Evolutionary conservation across 352 stramenopile species (phyloP).

Genomic region (Pythium phragmiticola): DNA sequence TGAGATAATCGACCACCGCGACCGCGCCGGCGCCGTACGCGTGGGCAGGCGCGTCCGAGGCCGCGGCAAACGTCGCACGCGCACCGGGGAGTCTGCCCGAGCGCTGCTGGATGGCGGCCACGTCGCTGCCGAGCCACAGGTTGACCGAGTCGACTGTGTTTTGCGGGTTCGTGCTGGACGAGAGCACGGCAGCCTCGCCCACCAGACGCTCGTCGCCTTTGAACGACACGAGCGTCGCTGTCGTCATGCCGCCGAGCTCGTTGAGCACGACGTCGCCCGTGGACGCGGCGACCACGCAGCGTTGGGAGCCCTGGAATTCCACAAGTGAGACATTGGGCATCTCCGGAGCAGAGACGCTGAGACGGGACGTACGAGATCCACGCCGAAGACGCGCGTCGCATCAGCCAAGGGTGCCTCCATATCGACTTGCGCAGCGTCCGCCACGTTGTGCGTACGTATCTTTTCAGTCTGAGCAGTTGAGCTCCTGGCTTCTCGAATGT

Average conservation of each 20-base stretch:
- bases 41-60: conserved; percentile 19
- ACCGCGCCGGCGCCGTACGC: conserved; percentile 28
- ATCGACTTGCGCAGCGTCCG: conserved; percentile 4
- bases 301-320: conserved; percentile 57
- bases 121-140: conserved; percentile 58
- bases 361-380: conserved; percentile 69
- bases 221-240: conserved; percentile 85
- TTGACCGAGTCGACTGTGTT: conserved; percentile 81
- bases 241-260: conserved; percentile 87
- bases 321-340: conserved; percentile 14
- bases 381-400: conserved; percentile 55
- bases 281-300: conserved; percentile 68
- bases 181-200: conserved; percentile 82
- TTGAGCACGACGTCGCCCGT: conserved; percentile 86
- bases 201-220: conserved; percentile 83
- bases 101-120: conserved; percentile 42
- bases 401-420: conserved; percentile 15
- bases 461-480: no score
- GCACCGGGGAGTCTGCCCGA: conserved; percentile 46
- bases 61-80: conserved; percentile 43
- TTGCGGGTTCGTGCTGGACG: conserved; percentile 77
- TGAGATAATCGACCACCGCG: conserved; percentile 62
- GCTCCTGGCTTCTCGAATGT: conserved; percentile 19
- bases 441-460: neutral
- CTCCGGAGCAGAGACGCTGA: neutral